Percentiles rank a stretch among this genome's conserved stretches.
Conservation (phyloP, 2,329 filamentous ascomycete species). For the Ustilaginoidea virens region DNA sequence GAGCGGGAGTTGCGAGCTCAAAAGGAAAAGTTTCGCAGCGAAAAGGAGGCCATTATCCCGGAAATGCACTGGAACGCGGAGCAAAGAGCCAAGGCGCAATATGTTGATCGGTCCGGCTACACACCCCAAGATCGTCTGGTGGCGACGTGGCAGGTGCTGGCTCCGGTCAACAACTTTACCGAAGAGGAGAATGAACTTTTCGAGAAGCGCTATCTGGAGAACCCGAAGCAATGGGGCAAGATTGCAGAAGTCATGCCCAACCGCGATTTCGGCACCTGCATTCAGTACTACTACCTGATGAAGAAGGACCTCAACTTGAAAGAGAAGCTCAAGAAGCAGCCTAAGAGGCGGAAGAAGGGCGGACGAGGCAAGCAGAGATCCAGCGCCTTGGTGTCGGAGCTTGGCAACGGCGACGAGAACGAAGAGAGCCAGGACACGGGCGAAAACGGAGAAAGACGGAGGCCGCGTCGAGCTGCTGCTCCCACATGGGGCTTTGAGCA, state of each 20-base stretch:
- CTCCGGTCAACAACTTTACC: slow-evolving; percentile 60
- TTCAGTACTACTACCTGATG: slow-evolving; percentile 74
- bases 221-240: slow-evolving; percentile 70
- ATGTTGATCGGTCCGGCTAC: slow-evolving; percentile 49
- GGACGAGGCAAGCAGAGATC: slow-evolving; percentile 41
- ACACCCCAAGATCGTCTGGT: slow-evolving; percentile 52
- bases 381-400: slow-evolving; percentile 50
- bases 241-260: slow-evolving; percentile 52
- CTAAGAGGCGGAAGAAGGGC: slow-evolving; percentile 41
- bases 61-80: slow-evolving; percentile 50
- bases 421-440: slow-evolving; percentile 40
- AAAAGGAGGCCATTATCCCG: slow-evolving; percentile 63
- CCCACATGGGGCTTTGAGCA: slow-evolving; percentile 57
- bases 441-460: slow-evolving; percentile 44
- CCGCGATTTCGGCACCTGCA: slow-evolving; percentile 63
- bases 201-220: slow-evolving; percentile 58
- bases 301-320: slow-evolving; percentile 64
- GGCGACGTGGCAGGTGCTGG: slow-evolving; percentile 54
- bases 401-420: slow-evolving; percentile 41
- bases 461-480: slow-evolving; percentile 49
- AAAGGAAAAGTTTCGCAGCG: slow-evolving; percentile 56
- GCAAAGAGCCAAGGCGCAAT: slow-evolving; percentile 42
- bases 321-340: slow-evolving; percentile 54
- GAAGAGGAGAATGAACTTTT: slow-evolving; percentile 55
- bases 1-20: slow-evolving; percentile 50